Base-by-base conservation (phyloP, 2,329 filamentous ascomycete genomes). In the Pseudopithomyces chartarum region DNA sequence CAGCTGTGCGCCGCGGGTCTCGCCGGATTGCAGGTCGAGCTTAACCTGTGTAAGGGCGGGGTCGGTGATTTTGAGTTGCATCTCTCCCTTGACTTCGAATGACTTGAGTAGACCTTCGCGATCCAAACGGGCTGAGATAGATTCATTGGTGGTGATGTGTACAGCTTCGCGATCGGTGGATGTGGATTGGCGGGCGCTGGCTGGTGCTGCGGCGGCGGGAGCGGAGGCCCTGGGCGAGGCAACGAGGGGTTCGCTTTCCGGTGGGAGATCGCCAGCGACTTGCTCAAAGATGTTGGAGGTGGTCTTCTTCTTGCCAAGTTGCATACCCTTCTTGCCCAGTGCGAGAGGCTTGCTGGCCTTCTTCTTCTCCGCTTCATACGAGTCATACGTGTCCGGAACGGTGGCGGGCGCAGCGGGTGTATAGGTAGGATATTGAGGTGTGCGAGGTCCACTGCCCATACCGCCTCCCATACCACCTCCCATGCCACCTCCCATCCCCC, bases 281-380 rank as follows among this genome's bases (percentile, higher is more conserved):
- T 93, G 90, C 78, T 98, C 94, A 75, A 96, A 98, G 84, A 98
- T 97, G 76, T 96, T 94, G 29, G 90, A 96, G 20, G 91, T 93
- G 82, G 98, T 98, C 58, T 91, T 96, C 81, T 99, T 99, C 83
- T 98, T 98, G 78, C 95, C 95, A 55, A 99, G 83, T 78, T 98
- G 94, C 96, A 99, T 99, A 66, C 95, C 95, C 82, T 99, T 99
- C 69, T 92, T 92, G 79, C 96, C 92, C 57, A 89, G 85, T 49
- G 90, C 86, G 70, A 86, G 74, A 86, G 95, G 96, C 79, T 87
- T 87, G 73, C 87, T 90, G 1, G 88, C 81, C 81, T 97, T 97
- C 81, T 97, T 97, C 87, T 97, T 98, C 78, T 97, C 95, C 1
- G 93, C 92, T 78, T 97, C 93, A 76, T 99, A 99, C 33, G 87